Evolutionary conservation across 164 flowering plant genomes (phyloP), one percentile per base, ranked within the genome.

Genomic region (Vitis labrusca): DNA sequence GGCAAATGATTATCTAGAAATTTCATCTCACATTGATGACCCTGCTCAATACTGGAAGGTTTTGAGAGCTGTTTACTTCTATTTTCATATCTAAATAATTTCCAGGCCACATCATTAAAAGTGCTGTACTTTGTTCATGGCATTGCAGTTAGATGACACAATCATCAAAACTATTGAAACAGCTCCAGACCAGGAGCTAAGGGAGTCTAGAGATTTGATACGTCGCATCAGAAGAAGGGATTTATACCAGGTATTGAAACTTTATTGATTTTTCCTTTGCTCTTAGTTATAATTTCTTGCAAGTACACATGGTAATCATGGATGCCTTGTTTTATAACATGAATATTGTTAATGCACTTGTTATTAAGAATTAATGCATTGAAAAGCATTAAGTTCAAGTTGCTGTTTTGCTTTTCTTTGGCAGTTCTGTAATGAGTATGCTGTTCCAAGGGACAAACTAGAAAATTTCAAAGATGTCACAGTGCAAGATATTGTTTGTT

Each of bases 31-130:
- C 65, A 78, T 93, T 57, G 58, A 84, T n/a, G 85, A 88, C 51
- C 99, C 99, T 48, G 76, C 97, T 66, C 84, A 85, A 65, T 95
- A 84, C 79, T 95, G 98, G 98, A 89, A 95, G 98, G 98, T 86
- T 54, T 57, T 1, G 5, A n/a, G 14, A 17, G 12, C 50, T 62
- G 48, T 19, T 64, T 60, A 12, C 29, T 48, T 53, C 23, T 59
- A 16, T n/a, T 69, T 47, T 10, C 30, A 17, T 29, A 11, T 13
- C 16, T 16, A 30, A 49, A 54, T 61, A 0, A 47, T 32, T 61
- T 49, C 13, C 55, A n/a, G 9, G 1, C 9, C 12, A 69, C 27
- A 30, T 23, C 0, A 16, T 8, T 68, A n/a, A 13, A 30, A 37
- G n/a, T 64, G 47, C 51, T 49, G 3, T 59, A 61, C 50, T 50